Base-by-base conservation (phyloP, 176 grass and related monocot species). In the Pontederia crassipes region DNA sequence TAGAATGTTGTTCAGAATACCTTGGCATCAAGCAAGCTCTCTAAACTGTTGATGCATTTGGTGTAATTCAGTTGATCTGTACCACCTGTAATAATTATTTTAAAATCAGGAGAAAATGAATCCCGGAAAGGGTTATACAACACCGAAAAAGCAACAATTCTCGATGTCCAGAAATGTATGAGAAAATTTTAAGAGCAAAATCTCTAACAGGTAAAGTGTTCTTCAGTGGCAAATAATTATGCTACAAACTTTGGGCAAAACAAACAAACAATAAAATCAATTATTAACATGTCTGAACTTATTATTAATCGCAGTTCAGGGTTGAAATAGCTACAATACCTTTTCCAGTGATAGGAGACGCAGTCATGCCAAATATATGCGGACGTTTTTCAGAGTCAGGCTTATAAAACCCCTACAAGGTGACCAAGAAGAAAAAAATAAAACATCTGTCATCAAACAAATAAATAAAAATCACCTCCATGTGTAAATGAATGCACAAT, bases 41-140 rank as follows among this genome's bases (percentile, higher is more conserved):
- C 91, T 8, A 96, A 86, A 73, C 86, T 96, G 58, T 96, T 96
- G 71, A 96, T 87, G 74, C 83, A 84, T 87, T 96, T 96, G 59
- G 86, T 90, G 70, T 85, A 96, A 62, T 55, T 87, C 71, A 75
- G 35, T 71, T 72, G 71, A 66, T 82, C 80, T 28, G 86, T 87
- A 16, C 86, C 86, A 48, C 91, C 91, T 96, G 78, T 67, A 14
- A 50, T 10, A 75, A 63, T 24, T 24, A 32, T 57, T 56, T 48
- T 59, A 16, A 66, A 74, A 45, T 40, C 32, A 40, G 32, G 4
- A 0, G 32, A 0, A 40, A 15, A 28, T 45, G 26, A 61, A 45
- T 40, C 28, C 11, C 12, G 28, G 26, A 35, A 61, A 32, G 14
- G 2, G 3, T 18, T 62, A 17, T 45, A 13, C 28, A 24, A 32